Evolutionary conservation across 2,329 filamentous ascomycete genomes (phyloP), one percentile per base, ranked within the genome.

Genomic region (Aspergillus sp.): DNA sequence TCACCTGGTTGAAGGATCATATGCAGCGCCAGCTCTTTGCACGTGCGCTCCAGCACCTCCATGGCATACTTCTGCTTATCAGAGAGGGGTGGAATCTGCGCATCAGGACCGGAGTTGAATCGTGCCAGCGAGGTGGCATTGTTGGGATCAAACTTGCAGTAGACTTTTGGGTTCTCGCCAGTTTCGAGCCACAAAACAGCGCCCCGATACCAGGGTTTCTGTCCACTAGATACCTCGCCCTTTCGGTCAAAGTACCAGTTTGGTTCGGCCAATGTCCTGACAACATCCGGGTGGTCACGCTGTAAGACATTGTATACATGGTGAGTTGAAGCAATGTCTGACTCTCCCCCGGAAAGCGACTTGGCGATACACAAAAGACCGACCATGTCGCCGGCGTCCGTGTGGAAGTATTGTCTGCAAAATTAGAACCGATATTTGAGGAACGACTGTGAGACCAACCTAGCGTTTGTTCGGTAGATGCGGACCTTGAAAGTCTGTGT

Each of bases 211-310:
- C 87, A 96, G 57, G 87, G 86, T 55, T 93, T 85, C 74, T 96
- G 82, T 12, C 90, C 91, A 14, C 81, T 77, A 21, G 86, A 90
- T 1, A 84, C 86, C 79, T 96, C 91, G 11, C 91, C 91, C 79
- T 96, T 96, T 55, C 91, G 88, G 75, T 96, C 91, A 73, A 96
- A 93, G 78, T 96, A 95, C 91, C 91, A 96, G 62, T 91, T 85
- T 0, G 91, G 91, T 71, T 87, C 77, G 1, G 89, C 88, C 53
- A 96, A 79, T 6, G 87, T 82, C 72, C 90, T 85, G 0, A 90
- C 88, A 1, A 96, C 88, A 67, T 93, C 91, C 0, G 91, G 90
- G 23, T 90, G 82, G 70, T 93, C 86, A 40, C 74, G 75, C 70
- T 91, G 90, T 37, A 96, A 81, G 39, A 83, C 83, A 75, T 96